Percentiles rank a stretch among this genome's conserved stretches.
phyloP scores from a whole-genome alignment of 2,329 filamentous ascomycete genomes.

The Clarireedia paspali region DNA sequence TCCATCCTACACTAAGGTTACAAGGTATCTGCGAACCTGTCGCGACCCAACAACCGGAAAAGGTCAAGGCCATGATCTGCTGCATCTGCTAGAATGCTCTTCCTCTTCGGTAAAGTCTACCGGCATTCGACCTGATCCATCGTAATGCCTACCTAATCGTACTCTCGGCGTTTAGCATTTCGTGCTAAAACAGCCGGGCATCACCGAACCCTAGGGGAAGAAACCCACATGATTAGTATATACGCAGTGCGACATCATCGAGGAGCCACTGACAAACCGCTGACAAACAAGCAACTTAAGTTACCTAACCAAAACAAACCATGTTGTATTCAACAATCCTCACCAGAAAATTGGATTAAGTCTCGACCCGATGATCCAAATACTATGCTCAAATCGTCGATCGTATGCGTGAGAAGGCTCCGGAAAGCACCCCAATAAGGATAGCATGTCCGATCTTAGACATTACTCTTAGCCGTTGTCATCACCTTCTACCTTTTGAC shows the following conservation, averaged over 20 bases:
- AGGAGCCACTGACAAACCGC: neutral
- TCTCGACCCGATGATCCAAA: neutral
- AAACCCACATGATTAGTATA: neutral
- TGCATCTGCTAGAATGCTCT: neutral
- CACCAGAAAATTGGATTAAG: neutral
- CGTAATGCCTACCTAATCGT: neutral
- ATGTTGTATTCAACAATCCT: neutral
- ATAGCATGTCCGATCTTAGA: constrained; percentile 3
- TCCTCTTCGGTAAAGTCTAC: neutral
- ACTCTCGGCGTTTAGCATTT: neutral
- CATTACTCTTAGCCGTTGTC: constrained; percentile 1
- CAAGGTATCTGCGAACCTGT: neutral
- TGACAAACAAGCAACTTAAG: neutral
- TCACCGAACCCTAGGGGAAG: neutral
- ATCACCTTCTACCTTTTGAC: neutral
- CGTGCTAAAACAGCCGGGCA: neutral
- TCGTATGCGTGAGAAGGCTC: neutral
- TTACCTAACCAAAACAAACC: neutral
- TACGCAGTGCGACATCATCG: neutral
- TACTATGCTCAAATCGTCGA: neutral
- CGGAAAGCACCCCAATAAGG: neutral
- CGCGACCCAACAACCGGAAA: constrained; percentile 1
- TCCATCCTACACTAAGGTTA: neutral
- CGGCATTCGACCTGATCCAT: neutral
- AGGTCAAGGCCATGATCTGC: neutral